Percentiles rank a stretch among this genome's conserved stretches.
These are phyloP conservation scores for Alternaria sp. DNA, from an alignment of 2,329 filamentous ascomycete genomes.

Conservation along the genomic window DNA sequence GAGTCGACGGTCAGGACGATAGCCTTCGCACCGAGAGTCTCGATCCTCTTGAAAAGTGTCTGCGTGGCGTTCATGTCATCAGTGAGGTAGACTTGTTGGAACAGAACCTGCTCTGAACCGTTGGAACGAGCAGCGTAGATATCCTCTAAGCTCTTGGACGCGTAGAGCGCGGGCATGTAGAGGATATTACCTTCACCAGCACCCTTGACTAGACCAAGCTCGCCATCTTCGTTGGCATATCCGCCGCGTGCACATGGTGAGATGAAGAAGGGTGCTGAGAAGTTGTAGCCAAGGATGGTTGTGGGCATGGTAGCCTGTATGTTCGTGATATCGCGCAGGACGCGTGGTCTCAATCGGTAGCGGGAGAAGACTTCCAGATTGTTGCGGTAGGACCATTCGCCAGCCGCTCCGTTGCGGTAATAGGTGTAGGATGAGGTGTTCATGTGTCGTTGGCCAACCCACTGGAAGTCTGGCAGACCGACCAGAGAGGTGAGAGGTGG, in stretches of 20 bases:
- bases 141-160: conserved; percentile 39
- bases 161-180: conserved; percentile 57
- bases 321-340: conserved; percentile 60
- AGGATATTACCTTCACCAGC: conserved; percentile 60
- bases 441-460: conserved; percentile 60
- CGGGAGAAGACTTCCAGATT: conserved; percentile 64
- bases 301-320: conserved; percentile 53
- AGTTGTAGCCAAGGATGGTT: conserved; percentile 63
- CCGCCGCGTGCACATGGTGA: conserved; percentile 53
- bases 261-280: conserved; percentile 65
- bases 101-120: conserved; percentile 44
- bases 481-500: conserved; percentile 58
- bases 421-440: conserved; percentile 62
- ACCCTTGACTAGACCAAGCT: conserved; percentile 61
- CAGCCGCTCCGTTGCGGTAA: conserved; percentile 65
- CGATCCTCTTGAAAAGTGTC: conserved; percentile 43
- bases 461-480: conserved; percentile 65
- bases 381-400: conserved; percentile 65
- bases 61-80: conserved; percentile 43
- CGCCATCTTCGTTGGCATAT: conserved; percentile 58
- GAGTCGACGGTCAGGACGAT: conserved; percentile 55
- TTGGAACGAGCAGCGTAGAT: conserved; percentile 24
- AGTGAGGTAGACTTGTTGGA: conserved; percentile 55
- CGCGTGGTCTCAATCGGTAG: conserved; percentile 59
- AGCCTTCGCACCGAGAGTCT: conserved; percentile 51